Evolutionary conservation across 306 rosid genomes (phyloP).

Genomic region (Pyrus bretschneideri): DNA sequence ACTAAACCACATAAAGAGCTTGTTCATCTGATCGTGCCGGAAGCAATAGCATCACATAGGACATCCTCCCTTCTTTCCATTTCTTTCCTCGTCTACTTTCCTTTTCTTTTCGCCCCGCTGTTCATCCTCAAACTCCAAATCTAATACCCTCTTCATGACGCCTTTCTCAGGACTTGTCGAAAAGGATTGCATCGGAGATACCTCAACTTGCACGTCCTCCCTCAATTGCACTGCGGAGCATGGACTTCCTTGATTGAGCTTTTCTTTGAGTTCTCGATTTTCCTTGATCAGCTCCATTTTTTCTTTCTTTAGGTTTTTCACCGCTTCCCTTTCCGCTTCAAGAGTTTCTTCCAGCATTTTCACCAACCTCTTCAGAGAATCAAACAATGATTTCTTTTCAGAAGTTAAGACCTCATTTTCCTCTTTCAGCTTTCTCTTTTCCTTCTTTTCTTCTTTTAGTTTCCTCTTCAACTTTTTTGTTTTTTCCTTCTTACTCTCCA

Average conservation of each 20-base stretch:
- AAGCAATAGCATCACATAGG: neutral
- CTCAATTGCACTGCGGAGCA: too few relatives aligned
- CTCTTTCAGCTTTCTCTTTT: neutral
- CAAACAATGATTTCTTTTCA: neutral
- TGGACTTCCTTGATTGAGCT: neutral
- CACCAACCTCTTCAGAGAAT: neutral
- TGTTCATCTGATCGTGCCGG: too few relatives aligned
- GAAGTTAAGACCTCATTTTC: neutral
- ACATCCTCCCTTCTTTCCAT: neutral
- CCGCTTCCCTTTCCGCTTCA: neutral
- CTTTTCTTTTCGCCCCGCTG: neutral
- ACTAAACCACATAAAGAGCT: neutral
- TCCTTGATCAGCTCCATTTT: neutral
- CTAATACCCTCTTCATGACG: neutral
- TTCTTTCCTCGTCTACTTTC: neutral
- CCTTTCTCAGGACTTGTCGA: neutral
- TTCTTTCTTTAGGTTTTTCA: neutral
- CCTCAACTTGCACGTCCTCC: neutral
- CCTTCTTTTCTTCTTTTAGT: conserved; percentile 1
- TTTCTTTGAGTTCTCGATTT: neutral
- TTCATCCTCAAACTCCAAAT: neutral
- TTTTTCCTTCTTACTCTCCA: neutral
- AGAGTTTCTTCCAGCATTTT: neutral
- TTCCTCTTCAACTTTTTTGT: neutral
- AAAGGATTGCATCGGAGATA: neutral